These are phyloP conservation scores for Santalum album DNA, from an alignment of 164 flowering plant genomes.

Conservation along the genomic window DNA sequence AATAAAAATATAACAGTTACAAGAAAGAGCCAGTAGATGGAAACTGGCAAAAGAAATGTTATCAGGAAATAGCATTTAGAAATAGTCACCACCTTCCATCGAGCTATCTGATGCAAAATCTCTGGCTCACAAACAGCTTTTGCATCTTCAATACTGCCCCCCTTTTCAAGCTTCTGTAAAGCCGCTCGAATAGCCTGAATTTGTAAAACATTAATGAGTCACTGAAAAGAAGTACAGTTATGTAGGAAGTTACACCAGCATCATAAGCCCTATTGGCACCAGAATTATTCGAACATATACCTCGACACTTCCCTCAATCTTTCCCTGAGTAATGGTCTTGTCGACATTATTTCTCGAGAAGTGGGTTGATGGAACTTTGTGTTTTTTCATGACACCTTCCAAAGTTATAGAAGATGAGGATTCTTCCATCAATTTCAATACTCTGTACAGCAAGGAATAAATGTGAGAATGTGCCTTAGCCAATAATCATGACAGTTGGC, in stretches of 20 bases:
- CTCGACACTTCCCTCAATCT: conserved; percentile 67
- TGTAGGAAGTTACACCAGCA: neutral
- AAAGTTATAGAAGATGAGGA: conserved; percentile 33
- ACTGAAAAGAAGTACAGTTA: neutral
- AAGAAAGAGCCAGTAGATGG: no score
- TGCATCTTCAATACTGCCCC: conserved; percentile 59
- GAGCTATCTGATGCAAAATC: conserved; percentile 39
- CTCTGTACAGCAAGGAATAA: conserved; percentile 30
- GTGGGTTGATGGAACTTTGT: conserved; percentile 42
- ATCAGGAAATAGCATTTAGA: neutral
- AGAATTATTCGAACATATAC: conserved; percentile 24
- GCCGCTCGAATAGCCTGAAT: conserved; percentile 79
- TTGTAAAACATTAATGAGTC: no score
- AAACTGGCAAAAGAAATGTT: no score
- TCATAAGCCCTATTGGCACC: neutral
- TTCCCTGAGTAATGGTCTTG: conserved; percentile 47
- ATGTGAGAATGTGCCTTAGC: neutral
- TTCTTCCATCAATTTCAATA: conserved; percentile 38
- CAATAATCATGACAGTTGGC: no score
- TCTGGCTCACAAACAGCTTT: conserved; percentile 71
- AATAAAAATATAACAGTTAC: no score
- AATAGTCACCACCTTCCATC: conserved; percentile 54
- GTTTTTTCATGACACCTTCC: conserved; percentile 38
- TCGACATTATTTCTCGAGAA: conserved; percentile 30
- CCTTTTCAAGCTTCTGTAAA: conserved; percentile 45